These are phyloP conservation scores for Thelephora aurantiotincta DNA, from an alignment of 768 basidiomycete species.

Conservation along the genomic window DNA sequence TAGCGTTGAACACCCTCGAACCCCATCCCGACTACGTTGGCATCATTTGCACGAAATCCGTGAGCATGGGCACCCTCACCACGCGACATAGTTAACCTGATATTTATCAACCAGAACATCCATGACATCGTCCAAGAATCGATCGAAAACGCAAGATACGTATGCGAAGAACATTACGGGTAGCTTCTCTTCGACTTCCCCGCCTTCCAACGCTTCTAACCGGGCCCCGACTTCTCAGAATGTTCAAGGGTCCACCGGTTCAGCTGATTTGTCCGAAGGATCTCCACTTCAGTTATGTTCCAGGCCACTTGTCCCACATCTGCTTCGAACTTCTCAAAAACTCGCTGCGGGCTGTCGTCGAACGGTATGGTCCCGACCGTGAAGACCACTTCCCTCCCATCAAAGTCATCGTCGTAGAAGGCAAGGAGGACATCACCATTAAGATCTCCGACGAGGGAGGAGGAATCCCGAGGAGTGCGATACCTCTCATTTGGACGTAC, in stretches of 20 bases:
- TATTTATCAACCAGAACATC: constrained; percentile 44
- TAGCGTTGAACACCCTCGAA: constrained; percentile 86
- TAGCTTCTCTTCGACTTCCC: neutral
- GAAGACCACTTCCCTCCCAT: constrained; percentile 79
- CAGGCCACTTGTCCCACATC: constrained; percentile 93
- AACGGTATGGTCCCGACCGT: constrained; percentile 72
- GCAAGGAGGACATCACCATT: constrained; percentile 97
- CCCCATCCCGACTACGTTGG: constrained; percentile 89
- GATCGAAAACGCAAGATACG: constrained; percentile 81
- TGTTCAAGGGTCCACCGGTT: constrained; percentile 93
- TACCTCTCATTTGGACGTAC: constrained; percentile 97
- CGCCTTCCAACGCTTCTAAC: constrained; percentile 21
- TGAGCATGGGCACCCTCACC: constrained; percentile 22
- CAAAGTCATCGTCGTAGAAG: constrained; percentile 90
- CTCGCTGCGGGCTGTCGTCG: constrained; percentile 92
- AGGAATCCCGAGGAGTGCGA: constrained; percentile 77
- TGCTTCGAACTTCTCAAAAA: constrained; percentile 96
- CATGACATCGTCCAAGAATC: constrained; percentile 98
- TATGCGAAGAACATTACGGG: constrained; percentile 85
- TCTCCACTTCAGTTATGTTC: constrained; percentile 88
- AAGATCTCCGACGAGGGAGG: constrained; percentile 98
- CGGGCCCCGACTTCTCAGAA: constrained; percentile 34
- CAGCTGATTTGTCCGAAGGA: constrained; percentile 87
- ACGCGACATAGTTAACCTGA: neutral
- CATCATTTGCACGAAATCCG: constrained; percentile 89